Percentiles rank a stretch among this genome's conserved stretches.
Evolutionary conservation across 2,329 filamentous ascomycete species (phyloP).

Genomic region (Botryotinia globosa): DNA sequence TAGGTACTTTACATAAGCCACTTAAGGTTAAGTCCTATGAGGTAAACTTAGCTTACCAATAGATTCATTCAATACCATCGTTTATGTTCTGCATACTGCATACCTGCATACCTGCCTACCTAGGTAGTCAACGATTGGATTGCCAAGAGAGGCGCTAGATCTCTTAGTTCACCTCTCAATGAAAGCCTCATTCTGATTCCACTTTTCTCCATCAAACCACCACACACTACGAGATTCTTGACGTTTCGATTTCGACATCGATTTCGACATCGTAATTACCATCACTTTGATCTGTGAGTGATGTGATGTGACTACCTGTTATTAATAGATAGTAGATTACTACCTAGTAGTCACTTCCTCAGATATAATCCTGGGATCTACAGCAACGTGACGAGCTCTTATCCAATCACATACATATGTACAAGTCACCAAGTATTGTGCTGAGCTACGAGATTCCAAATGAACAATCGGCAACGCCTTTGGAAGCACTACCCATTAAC

Average conservation of each 20-base stretch:
- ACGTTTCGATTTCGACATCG: too few species aligned
- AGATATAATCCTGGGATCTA: neutral
- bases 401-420: neutral
- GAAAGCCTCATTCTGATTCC: neutral
- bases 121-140: neutral
- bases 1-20: neutral
- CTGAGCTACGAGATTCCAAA: neutral
- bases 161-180: neutral
- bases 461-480: neutral
- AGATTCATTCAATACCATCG: neutral
- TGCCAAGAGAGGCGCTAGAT: neutral
- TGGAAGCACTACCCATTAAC: neutral
- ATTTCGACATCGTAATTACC: neutral
- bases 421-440: neutral
- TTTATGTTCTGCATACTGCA: neutral
- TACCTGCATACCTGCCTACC: neutral
- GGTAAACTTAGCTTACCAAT: neutral
- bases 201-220: neutral
- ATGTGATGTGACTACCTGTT: neutral
- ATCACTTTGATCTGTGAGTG: neutral
- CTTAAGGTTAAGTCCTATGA: too few species aligned
- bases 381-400: neutral
- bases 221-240: neutral
- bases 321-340: neutral
- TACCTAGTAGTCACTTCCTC: neutral